Percentiles rank a stretch among this genome's conserved stretches.
Evolutionary conservation across 2,329 filamentous ascomycete genomes (phyloP).

Genomic region (Xylariales sp.): DNA sequence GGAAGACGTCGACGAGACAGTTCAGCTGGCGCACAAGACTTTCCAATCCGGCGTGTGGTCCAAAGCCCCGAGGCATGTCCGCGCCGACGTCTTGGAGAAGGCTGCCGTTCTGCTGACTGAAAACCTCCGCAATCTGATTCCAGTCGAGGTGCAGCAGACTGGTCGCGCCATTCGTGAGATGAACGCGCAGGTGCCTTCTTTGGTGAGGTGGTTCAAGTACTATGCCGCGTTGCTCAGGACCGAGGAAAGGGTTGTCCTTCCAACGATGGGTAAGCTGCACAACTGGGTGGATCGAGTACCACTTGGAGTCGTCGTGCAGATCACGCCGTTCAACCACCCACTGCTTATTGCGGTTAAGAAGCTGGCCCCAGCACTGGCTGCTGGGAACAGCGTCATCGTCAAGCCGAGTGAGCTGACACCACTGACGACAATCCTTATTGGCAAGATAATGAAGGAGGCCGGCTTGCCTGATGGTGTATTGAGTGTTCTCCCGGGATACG

Average conservation of each 20-base stretch:
- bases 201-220: conserved; percentile 68
- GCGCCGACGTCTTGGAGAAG: conserved; percentile 59
- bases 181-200: conserved; percentile 61
- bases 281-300: conserved; percentile 52
- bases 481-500: conserved; percentile 55
- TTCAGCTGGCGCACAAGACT: conserved; percentile 36
- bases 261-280: conserved; percentile 56
- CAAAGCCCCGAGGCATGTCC: conserved; percentile 47
- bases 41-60: conserved; percentile 55
- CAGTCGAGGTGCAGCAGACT: conserved; percentile 62
- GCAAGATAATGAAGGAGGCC: conserved; percentile 57
- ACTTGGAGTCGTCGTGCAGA: conserved; percentile 52
- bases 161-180: conserved; percentile 66
- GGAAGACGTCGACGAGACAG: conserved; percentile 36
- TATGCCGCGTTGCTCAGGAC: conserved; percentile 64
- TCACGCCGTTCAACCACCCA: conserved; percentile 57
- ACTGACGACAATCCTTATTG: conserved; percentile 55
- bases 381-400: conserved; percentile 55
- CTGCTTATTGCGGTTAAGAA: conserved; percentile 57
- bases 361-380: conserved; percentile 54
- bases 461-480: conserved; percentile 68
- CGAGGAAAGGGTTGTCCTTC: conserved; percentile 61
- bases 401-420: conserved; percentile 62
- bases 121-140: conserved; percentile 52
- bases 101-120: conserved; percentile 50